These are phyloP conservation scores for Populus hybrid DNA, from an alignment of 441 rosid species.

Conservation along the genomic window DNA sequence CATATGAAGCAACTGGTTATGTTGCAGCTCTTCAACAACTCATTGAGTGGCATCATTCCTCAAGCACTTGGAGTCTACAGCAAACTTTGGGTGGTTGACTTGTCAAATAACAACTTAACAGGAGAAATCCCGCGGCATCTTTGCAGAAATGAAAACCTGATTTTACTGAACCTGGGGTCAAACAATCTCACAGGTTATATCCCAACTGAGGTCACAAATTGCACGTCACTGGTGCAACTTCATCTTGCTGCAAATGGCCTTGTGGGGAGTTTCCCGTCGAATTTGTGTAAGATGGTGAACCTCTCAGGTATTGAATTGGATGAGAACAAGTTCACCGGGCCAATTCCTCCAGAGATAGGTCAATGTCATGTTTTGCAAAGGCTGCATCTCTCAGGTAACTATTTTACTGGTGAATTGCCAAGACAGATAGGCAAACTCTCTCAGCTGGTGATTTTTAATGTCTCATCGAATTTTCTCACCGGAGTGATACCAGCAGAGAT, in stretches of 20 bases:
- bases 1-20: constrained; percentile 47
- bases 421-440: constrained; percentile 68
- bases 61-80: constrained; percentile 61
- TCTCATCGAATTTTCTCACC: constrained; percentile 68
- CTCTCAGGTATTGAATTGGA: constrained; percentile 67
- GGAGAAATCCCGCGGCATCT: constrained; percentile 74
- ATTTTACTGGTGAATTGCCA: constrained; percentile 62
- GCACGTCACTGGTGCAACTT: constrained; percentile 68
- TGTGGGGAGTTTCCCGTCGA: constrained; percentile 63
- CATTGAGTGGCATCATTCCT: constrained; percentile 66
- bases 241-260: constrained; percentile 59
- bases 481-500: constrained; percentile 74
- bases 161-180: constrained; percentile 60
- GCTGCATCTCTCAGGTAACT: constrained; percentile 62
- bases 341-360: constrained; percentile 60
- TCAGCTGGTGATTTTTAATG: constrained; percentile 62
- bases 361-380: constrained; percentile 61
- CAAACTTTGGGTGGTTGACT: constrained; percentile 78
- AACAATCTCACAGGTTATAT: constrained; percentile 70
- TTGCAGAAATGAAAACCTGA: constrained; percentile 48
- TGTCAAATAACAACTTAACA: constrained; percentile 62
- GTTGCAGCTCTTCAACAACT: constrained; percentile 84
- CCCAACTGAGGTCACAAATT: constrained; percentile 55
- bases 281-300: constrained; percentile 56
- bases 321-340: constrained; percentile 70